Evolutionary conservation across 2,329 filamentous ascomycete genomes (phyloP).

Genomic region (Apiospora malaysiana): DNA sequence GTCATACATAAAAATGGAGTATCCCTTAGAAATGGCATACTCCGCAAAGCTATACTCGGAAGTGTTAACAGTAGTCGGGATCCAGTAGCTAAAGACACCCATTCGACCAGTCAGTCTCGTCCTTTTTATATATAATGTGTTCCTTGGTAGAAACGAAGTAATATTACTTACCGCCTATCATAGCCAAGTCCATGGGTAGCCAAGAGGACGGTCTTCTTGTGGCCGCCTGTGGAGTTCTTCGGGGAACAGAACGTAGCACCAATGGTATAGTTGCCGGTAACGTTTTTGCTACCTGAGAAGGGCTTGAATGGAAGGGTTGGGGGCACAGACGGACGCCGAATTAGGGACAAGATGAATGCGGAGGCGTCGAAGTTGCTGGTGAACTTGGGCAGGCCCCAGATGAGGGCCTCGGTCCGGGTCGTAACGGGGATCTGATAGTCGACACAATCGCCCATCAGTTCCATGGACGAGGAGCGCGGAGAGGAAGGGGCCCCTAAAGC

Average conservation of each 20-base stretch:
- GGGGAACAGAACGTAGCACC: conserved; percentile 3
- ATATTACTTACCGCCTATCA: background rate
- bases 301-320: background rate
- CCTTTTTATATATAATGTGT: background rate
- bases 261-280: background rate
- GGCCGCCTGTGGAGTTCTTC: background rate
- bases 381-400: conserved; percentile 2
- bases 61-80: background rate
- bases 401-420: background rate
- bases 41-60: background rate
- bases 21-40: background rate
- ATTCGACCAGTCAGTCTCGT: background rate
- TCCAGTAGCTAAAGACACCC: background rate
- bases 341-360: background rate
- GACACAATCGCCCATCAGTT: background rate
- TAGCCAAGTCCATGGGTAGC: background rate
- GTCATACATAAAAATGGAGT: background rate
- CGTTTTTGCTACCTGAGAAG: background rate
- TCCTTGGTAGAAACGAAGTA: background rate
- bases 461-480: background rate
- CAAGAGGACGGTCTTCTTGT: background rate
- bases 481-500: background rate
- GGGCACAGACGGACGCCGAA: background rate
- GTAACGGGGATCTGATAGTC: conserved; percentile 13
- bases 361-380: background rate